These are phyloP conservation scores for Nicotiana knightiana DNA, from an alignment of 257 asterid species.

Conservation along the genomic window DNA sequence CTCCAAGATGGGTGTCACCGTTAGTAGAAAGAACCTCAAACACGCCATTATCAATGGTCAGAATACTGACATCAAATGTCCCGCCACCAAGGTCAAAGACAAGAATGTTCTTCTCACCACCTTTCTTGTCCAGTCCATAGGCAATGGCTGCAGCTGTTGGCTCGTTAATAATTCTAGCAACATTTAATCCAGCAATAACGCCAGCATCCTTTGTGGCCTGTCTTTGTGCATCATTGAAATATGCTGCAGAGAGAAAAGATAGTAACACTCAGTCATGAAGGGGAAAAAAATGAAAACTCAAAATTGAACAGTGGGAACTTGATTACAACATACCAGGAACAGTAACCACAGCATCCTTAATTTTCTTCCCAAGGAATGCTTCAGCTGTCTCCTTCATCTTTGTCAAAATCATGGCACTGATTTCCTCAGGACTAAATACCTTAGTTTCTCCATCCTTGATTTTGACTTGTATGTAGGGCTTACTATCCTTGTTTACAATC, in stretches of 20 bases:
- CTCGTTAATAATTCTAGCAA: constrained; percentile 83
- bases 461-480: constrained; percentile 82
- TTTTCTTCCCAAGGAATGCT: constrained; percentile 84
- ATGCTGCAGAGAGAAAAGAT: constrained; percentile 41
- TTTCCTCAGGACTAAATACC: constrained; percentile 93
- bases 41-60: constrained; percentile 93
- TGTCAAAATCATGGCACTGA: constrained; percentile 88
- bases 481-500: constrained; percentile 84
- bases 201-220: constrained; percentile 97
- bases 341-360: constrained; percentile 88
- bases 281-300: background rate
- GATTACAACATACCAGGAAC: constrained; percentile 58
- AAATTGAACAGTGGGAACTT: background rate
- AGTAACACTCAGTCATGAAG: background rate
- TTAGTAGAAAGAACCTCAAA: constrained; percentile 96
- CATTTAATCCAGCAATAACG: constrained; percentile 80
- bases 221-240: constrained; percentile 95
- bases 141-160: constrained; percentile 99
- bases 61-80: constrained; percentile 90
- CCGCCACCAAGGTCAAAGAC: constrained; percentile 99
- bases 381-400: constrained; percentile 94
- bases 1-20: constrained; percentile 99
- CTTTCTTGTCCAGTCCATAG: constrained; percentile 88
- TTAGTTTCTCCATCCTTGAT: constrained; percentile 77
- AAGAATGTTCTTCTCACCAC: constrained; percentile 89